Evolutionary conservation across 139 green algal genomes (phyloP).

Genomic region (Chlamydomonas applanata): DNA sequence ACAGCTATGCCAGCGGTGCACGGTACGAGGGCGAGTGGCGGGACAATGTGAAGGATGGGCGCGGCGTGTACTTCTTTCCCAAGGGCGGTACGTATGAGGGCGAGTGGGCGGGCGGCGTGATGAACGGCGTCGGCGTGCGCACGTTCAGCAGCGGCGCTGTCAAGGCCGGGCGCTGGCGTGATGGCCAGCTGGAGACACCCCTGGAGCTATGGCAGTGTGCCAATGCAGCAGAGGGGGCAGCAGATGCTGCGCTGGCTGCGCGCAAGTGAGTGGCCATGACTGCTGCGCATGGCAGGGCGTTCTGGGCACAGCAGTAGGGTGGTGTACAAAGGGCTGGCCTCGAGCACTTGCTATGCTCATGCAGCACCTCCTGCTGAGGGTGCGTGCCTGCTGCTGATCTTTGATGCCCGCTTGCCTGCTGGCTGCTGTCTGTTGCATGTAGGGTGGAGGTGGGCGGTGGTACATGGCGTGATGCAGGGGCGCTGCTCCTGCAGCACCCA

Average conservation of each 20-base stretch:
- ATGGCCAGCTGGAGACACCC: conserved; percentile 49
- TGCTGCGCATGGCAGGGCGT: neutral
- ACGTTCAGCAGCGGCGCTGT: conserved; percentile 69
- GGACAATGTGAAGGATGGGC: conserved; percentile 73
- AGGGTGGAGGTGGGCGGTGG: conserved; percentile 57
- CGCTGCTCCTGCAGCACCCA: conserved; percentile 31
- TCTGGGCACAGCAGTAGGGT: neutral
- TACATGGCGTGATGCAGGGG: conserved; percentile 28
- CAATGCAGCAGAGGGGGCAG: conserved; percentile 62
- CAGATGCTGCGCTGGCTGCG: conserved; percentile 59
- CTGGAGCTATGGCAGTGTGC: conserved; percentile 72
- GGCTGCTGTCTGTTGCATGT: neutral
- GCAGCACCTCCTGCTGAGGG: too few relatives aligned
- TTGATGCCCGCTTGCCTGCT: too few relatives aligned
- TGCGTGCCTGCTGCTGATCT: too few relatives aligned
- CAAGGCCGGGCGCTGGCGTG: conserved; percentile 60
- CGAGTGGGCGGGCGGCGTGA: conserved; percentile 69
- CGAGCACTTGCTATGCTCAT: too few relatives aligned
- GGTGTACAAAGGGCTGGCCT: too few relatives aligned
- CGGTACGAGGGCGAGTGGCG: conserved; percentile 82
- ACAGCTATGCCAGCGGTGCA: conserved; percentile 71
- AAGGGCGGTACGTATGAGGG: conserved; percentile 83
- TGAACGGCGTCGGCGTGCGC: conserved; percentile 68
- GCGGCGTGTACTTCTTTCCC: conserved; percentile 77
- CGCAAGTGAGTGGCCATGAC: conserved; percentile 6